Conservation (phyloP, 306 rosid species). For the Oxytropis ochrocephala region DNA sequence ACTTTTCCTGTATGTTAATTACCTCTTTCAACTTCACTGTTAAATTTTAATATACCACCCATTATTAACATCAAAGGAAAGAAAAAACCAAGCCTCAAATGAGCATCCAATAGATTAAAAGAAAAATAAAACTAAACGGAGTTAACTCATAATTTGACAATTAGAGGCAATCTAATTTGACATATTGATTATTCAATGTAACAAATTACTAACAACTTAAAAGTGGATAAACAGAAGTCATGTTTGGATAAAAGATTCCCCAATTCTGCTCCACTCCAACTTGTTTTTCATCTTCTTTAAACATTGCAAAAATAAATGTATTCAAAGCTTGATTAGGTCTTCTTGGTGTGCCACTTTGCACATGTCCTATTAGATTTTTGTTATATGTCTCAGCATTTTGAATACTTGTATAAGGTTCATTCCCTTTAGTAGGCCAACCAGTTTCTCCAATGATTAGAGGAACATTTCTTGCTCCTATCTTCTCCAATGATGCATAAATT, state of each 20-base stretch:
- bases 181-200: neutral
- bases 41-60: no score
- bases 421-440: slow-evolving; percentile 19
- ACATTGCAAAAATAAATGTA: neutral
- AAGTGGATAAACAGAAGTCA: slow-evolving; percentile 8
- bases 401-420: neutral
- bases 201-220: neutral
- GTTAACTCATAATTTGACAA: no score
- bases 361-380: neutral
- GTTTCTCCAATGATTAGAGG: neutral
- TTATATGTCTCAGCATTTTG: neutral
- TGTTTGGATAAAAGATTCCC: slow-evolving; percentile 24
- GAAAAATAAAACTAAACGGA: no score
- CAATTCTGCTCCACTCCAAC: slow-evolving; percentile 11
- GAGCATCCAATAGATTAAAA: no score
- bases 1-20: no score
- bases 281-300: neutral
- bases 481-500: slow-evolving; percentile 6
- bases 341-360: slow-evolving; percentile 12
- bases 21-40: no score
- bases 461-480: neutral
- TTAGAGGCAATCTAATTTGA: no score
- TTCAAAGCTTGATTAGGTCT: neutral
- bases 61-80: no score
- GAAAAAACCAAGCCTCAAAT: no score